phyloP scores from a whole-genome alignment of 1,284 basidiomycete genomes.

The Microstroma glucosiphilum region DNA sequence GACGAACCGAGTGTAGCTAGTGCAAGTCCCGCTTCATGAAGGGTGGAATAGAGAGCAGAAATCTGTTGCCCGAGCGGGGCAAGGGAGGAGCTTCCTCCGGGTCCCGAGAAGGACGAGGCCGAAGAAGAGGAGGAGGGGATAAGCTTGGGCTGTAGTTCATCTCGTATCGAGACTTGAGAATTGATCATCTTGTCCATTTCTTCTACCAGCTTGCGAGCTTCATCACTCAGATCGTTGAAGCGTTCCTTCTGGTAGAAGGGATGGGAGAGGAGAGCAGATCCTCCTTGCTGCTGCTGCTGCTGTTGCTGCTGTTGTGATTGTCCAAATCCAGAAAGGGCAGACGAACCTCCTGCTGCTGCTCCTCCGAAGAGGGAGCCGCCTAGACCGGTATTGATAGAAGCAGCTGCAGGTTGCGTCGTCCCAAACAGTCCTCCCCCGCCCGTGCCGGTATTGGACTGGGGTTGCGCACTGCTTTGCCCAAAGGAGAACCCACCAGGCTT shows the following conservation, averaged over 20 bases:
- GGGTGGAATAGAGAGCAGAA: neutral
- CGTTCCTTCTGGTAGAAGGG: slow-evolving; percentile 44
- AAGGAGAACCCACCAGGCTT: slow-evolving; percentile 20
- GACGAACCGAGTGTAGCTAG: neutral
- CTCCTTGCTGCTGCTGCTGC: slow-evolving; percentile 16
- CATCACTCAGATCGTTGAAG: slow-evolving; percentile 47
- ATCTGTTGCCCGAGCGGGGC: neutral
- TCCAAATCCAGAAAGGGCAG: slow-evolving; percentile 5
- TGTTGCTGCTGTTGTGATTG: slow-evolving; percentile 12
- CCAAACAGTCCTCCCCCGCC: slow-evolving; percentile 20
- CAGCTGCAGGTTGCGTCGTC: slow-evolving; percentile 13
- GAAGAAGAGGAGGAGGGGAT: neutral
- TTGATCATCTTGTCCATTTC: slow-evolving; percentile 33
- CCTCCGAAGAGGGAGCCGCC: neutral
- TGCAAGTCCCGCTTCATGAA: neutral
- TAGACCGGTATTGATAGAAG: slow-evolving; percentile 9
- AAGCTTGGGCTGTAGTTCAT: slow-evolving; percentile 13
- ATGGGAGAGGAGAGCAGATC: slow-evolving; percentile 25
- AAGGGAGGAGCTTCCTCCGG: neutral
- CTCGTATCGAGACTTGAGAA: slow-evolving; percentile 14
- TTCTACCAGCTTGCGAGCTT: slow-evolving; percentile 36
- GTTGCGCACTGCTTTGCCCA: slow-evolving; percentile 9
- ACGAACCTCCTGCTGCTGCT: neutral
- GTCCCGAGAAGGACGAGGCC: neutral
- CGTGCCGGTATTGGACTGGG: slow-evolving; percentile 18